Conservation (phyloP, 2,329 filamentous ascomycete species). For the Aschersonia sp. region DNA sequence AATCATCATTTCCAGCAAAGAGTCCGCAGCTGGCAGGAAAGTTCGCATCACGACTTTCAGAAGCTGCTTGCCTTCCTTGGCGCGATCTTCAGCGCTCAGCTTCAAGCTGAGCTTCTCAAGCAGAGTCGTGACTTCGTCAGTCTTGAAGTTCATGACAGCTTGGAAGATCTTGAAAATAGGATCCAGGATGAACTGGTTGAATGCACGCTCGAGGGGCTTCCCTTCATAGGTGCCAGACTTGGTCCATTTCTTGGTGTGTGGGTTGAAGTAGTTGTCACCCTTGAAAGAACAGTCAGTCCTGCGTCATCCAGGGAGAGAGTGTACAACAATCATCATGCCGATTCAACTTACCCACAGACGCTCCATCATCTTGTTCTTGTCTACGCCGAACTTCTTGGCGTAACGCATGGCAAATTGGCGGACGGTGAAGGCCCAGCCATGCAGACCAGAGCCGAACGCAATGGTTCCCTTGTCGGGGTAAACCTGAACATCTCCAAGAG, state of each 20-base stretch:
- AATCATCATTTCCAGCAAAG: slow-evolving; percentile 99
- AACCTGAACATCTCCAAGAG: slow-evolving; percentile 94
- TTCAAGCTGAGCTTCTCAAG: slow-evolving; percentile 92
- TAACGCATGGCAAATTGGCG: slow-evolving; percentile 93
- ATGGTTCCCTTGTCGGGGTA: slow-evolving; percentile 97
- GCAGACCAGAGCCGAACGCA: slow-evolving; percentile 97
- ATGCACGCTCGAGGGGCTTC: slow-evolving; percentile 88
- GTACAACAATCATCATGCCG: not conserved
- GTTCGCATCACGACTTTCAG: slow-evolving; percentile 98
- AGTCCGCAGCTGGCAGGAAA: slow-evolving; percentile 96
- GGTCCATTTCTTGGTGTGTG: slow-evolving; percentile 99
- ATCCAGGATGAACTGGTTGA: slow-evolving; percentile 99
- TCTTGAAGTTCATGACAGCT: slow-evolving; percentile 97
- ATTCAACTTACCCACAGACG: slow-evolving; percentile 78
- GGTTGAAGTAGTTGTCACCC: slow-evolving; percentile 99
- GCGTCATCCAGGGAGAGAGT: slow-evolving; percentile 4
- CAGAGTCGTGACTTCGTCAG: slow-evolving; percentile 71
- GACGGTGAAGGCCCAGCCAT: slow-evolving; percentile 99
- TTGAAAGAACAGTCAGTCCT: slow-evolving; percentile 7
- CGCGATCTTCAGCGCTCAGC: slow-evolving; percentile 72
- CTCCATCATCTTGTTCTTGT: slow-evolving; percentile 99
- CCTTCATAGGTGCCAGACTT: slow-evolving; percentile 73
- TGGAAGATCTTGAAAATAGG: slow-evolving; percentile 99
- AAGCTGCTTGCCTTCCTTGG: slow-evolving; percentile 93
- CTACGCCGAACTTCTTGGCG: slow-evolving; percentile 99